These are phyloP conservation scores for Ammopiptanthus mongolicus DNA, from an alignment of 306 rosid genomes.

Conservation along the genomic window DNA sequence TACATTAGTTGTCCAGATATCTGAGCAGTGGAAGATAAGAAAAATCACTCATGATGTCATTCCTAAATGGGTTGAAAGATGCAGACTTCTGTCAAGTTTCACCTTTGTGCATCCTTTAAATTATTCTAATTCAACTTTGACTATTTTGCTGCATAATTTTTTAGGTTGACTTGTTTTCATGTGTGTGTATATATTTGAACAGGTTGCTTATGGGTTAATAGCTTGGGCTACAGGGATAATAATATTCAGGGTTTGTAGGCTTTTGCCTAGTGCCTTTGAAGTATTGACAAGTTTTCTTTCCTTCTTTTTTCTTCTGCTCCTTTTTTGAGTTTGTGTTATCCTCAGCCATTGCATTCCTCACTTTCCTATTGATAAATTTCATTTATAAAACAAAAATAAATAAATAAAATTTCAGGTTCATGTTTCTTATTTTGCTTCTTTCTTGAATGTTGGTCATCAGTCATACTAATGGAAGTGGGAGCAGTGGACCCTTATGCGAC, in stretches of 20 bases:
- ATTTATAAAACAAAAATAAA: neutral
- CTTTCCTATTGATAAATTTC: neutral
- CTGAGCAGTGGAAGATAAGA: slow-evolving; percentile 13
- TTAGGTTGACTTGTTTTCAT: neutral
- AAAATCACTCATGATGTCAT: neutral
- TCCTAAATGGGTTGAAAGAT: slow-evolving; percentile 18
- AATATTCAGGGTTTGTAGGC: slow-evolving; percentile 7
- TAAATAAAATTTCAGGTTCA: neutral
- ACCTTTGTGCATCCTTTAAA: neutral
- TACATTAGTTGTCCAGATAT: neutral
- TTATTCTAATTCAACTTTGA: neutral
- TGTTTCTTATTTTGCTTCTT: slow-evolving; percentile 5
- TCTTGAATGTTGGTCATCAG: slow-evolving; percentile 20
- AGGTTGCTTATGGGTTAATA: slow-evolving; percentile 3
- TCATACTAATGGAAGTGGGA: slow-evolving; percentile 57
- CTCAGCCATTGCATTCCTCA: neutral
- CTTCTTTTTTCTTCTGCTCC: neutral
- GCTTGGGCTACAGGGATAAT: neutral
- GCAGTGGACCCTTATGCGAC: slow-evolving; percentile 68
- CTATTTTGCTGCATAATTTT: neutral
- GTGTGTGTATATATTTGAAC: neutral
- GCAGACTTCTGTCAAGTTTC: neutral
- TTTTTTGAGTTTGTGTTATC: neutral
- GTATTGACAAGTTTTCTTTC: neutral
- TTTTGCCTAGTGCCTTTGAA: neutral